phyloP scores from a whole-genome alignment of 2,329 filamentous ascomycete genomes.

The Aspergillus sp. region DNA sequence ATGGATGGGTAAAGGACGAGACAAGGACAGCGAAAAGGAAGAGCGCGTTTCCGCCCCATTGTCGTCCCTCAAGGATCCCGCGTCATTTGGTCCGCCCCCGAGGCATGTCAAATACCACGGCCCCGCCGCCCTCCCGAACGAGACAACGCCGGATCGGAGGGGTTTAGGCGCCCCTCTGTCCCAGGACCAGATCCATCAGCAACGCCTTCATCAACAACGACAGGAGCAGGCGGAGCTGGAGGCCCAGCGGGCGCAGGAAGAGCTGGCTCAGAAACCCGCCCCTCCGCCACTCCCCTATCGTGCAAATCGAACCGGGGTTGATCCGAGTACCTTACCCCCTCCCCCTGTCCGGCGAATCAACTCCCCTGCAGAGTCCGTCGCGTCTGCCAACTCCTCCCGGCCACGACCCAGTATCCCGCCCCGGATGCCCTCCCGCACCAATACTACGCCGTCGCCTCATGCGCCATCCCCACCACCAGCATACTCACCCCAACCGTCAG shows the following conservation, averaged over 20 bases:
- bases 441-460: conserved; percentile 47
- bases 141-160: conserved; percentile 44
- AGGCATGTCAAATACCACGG: conserved; percentile 59
- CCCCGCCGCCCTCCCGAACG: conserved; percentile 43
- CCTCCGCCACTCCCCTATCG: conserved; percentile 65
- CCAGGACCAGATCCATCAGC: conserved; percentile 34
- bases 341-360: conserved; percentile 59
- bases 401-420: conserved; percentile 62
- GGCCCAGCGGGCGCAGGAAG: conserved; percentile 5
- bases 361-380: conserved; percentile 25
- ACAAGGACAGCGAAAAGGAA: conserved; percentile 40
- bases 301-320: conserved; percentile 68
- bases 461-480: conserved; percentile 44
- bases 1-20: conserved; percentile 58
- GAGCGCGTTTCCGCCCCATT: conserved; percentile 64
- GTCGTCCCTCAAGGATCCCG: conserved; percentile 69
- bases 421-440: conserved; percentile 68
- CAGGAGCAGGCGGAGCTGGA: conserved; percentile 23
- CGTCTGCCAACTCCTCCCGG: conserved; percentile 29
- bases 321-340: conserved; percentile 66
- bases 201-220: conserved; percentile 25
- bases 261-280: conserved; percentile 32
- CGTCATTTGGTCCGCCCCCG: conserved; percentile 77
- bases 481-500: conserved; percentile 45
- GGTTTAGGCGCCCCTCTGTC: conserved; percentile 46